Conservation (phyloP, 305 asterid genomes). For the Fraxinus sp. region DNA sequence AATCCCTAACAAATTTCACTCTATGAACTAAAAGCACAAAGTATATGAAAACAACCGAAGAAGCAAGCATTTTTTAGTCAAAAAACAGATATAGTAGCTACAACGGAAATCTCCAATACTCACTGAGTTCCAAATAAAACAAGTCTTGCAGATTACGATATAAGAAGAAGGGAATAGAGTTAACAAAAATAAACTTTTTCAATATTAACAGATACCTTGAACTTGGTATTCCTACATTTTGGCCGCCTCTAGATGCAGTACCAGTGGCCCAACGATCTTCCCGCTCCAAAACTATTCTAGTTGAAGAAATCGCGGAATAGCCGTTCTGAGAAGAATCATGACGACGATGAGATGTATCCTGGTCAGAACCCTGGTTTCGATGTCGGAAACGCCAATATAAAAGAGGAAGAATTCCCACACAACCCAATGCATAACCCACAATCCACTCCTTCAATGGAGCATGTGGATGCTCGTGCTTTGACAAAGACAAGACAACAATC, state of each 20-base stretch:
- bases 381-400: conserved; percentile 79
- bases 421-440: conserved; percentile 86
- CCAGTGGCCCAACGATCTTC: conserved; percentile 52
- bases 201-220: conserved; percentile 50
- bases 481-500: conserved; percentile 60
- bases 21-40: neutral
- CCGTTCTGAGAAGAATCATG: conserved; percentile 51
- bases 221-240: conserved; percentile 41
- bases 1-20: neutral
- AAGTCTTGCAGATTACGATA: neutral
- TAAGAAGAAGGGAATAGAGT: conserved; percentile 1
- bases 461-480: conserved; percentile 73
- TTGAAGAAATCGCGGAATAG: conserved; percentile 45
- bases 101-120: conserved; percentile 5
- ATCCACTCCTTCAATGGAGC: conserved; percentile 82
- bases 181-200: conserved; percentile 21
- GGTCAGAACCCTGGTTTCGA: conserved; percentile 71
- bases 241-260: conserved; percentile 48
- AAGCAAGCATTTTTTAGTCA: neutral
- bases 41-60: neutral
- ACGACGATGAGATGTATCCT: conserved; percentile 55
- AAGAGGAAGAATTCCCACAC: conserved; percentile 79
- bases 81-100: conserved; percentile 13
- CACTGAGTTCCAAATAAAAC: neutral
- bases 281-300: conserved; percentile 46